Conservation (phyloP, 164 flowering plant genomes). For the Malania oleifera region DNA sequence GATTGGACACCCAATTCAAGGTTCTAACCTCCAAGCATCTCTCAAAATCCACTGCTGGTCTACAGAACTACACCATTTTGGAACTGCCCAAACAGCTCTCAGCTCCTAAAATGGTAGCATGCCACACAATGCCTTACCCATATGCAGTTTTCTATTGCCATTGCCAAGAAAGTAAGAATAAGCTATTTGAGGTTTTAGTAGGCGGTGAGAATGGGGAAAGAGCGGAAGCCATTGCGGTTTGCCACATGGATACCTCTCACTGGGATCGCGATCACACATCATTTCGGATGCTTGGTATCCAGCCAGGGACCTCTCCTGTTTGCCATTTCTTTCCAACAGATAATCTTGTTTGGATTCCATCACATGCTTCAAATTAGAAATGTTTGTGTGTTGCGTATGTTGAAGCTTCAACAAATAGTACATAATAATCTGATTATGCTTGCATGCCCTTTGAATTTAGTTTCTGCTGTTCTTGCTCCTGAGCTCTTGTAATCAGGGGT, state of each 20-base stretch:
- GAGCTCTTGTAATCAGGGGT: too few species aligned
- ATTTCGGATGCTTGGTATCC: conserved; percentile 30
- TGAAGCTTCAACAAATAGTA: too few species aligned
- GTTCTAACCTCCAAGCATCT: conserved; percentile 20
- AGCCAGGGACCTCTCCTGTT: conserved; percentile 37
- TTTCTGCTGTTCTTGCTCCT: too few species aligned
- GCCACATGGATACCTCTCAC: conserved; percentile 52
- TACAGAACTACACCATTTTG: conserved; percentile 36
- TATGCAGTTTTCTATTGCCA: conserved; percentile 57
- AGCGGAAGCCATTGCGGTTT: conserved; percentile 41
- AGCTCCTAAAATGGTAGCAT: conserved; percentile 27
- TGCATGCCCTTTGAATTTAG: too few species aligned
- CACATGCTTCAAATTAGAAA: not conserved
- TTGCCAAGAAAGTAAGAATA: conserved; percentile 22
- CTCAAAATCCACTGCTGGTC: not conserved
- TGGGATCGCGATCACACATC: conserved; percentile 39
- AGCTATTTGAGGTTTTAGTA: conserved; percentile 28
- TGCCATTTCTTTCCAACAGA: conserved; percentile 54
- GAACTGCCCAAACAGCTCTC: conserved; percentile 19
- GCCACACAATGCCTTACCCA: conserved; percentile 58
- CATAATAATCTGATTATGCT: too few species aligned
- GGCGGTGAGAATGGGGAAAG: conserved; percentile 33
- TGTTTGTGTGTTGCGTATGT: too few species aligned
- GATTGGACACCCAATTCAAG: conserved; percentile 11
- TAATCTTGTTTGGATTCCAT: conserved; percentile 44